Percentiles rank a stretch among this genome's conserved stretches.
Evolutionary conservation across 176 grass and related monocot genomes (phyloP).

Genomic region (Otatea glauca): DNA sequence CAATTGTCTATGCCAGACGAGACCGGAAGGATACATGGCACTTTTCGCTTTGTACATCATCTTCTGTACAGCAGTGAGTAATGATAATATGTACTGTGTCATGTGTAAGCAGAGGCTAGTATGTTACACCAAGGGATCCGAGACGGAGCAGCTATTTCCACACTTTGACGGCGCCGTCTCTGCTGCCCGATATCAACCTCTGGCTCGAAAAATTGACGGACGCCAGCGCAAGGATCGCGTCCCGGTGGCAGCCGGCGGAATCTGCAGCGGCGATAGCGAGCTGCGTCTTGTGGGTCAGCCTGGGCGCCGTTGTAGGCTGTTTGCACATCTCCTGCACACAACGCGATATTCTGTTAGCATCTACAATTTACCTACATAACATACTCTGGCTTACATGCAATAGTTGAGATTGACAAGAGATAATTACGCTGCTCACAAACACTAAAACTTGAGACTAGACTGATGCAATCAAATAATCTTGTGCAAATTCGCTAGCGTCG

Average conservation of each 20-base stretch:
- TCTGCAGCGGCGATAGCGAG: slow-evolving; percentile 75
- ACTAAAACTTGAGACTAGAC: neutral
- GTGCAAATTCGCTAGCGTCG: neutral
- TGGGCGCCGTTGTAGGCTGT: slow-evolving; percentile 37
- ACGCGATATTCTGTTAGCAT: neutral
- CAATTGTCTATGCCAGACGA: neutral
- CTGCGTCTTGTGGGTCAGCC: slow-evolving; percentile 69
- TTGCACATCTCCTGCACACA: slow-evolving; percentile 73
- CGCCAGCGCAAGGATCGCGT: slow-evolving; percentile 73
- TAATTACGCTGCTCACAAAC: neutral
- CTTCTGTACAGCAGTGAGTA: slow-evolving; percentile 44
- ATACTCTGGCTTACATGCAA: too few relatives aligned
- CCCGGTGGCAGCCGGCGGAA: slow-evolving; percentile 79
- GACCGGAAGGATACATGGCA: neutral
- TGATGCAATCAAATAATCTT: neutral
- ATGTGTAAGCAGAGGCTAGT: slow-evolving; percentile 7
- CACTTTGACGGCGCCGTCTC: slow-evolving; percentile 93
- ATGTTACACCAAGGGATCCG: slow-evolving; percentile 37
- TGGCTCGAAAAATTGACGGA: slow-evolving; percentile 89
- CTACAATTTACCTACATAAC: neutral
- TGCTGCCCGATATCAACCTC: slow-evolving; percentile 79
- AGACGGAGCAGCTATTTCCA: slow-evolving; percentile 70
- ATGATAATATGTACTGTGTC: slow-evolving; percentile 20
- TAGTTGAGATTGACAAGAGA: neutral
- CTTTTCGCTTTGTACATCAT: neutral